These are phyloP conservation scores for Ceratocystis harringtonii DNA, from an alignment of 2,329 filamentous ascomycete genomes.

Conservation along the genomic window DNA sequence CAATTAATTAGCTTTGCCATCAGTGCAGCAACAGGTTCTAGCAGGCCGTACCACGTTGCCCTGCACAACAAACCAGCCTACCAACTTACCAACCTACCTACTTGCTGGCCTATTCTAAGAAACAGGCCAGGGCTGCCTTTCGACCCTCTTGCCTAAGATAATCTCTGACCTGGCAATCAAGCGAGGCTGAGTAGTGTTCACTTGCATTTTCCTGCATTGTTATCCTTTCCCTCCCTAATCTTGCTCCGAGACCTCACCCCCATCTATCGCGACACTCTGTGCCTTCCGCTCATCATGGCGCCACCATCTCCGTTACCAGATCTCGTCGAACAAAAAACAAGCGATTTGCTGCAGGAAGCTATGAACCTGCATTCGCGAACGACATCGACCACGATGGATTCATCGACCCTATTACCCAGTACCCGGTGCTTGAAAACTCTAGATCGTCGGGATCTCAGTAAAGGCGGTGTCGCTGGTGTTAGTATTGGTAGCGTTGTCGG, in stretches of 20 bases:
- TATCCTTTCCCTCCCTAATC: neutral
- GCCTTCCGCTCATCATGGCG: slow-evolving; percentile 3
- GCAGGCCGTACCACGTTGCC: neutral
- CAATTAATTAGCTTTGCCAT: neutral
- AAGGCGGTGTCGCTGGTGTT: slow-evolving; percentile 45
- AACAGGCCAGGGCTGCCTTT: neutral
- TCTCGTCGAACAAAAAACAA: neutral
- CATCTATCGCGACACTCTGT: neutral
- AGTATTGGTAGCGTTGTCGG: slow-evolving; percentile 33
- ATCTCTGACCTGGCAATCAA: slow-evolving; percentile 4
- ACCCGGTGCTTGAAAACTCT: neutral
- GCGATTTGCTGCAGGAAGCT: slow-evolving; percentile 5
- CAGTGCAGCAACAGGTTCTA: neutral
- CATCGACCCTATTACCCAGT: neutral
- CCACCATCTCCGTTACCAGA: slow-evolving; percentile 1
- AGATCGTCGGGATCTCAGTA: slow-evolving; percentile 19
- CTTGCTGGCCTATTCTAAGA: no score
- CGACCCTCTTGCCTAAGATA: neutral
- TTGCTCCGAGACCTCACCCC: neutral
- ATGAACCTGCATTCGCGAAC: slow-evolving; percentile 11
- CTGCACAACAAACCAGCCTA: neutral
- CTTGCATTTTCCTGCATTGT: slow-evolving; percentile 10
- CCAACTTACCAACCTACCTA: neutral
- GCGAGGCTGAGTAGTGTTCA: slow-evolving; percentile 12
- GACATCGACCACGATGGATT: neutral